Evolutionary conservation across 2,329 filamentous ascomycete genomes (phyloP).

Genomic region (Claviceps monticola): DNA sequence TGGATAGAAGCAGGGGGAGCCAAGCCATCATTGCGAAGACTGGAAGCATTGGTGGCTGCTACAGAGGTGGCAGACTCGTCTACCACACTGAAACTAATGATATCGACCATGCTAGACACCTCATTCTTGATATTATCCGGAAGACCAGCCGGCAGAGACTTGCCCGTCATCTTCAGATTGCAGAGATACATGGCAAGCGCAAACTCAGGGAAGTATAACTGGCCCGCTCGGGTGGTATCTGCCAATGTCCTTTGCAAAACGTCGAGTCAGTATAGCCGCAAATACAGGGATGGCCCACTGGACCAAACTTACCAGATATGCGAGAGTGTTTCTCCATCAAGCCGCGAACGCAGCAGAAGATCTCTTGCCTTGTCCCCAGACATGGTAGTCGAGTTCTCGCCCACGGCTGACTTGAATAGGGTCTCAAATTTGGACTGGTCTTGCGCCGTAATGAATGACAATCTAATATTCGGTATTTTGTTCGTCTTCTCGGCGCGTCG

Average conservation of each 20-base stretch:
- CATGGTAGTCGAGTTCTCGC: slow-evolving; percentile 70
- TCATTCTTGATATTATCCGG: slow-evolving; percentile 89
- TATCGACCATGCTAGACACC: slow-evolving; percentile 98
- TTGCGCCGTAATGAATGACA: slow-evolving; percentile 90
- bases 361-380: slow-evolving; percentile 88
- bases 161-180: slow-evolving; percentile 82
- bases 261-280: not conserved
- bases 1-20: slow-evolving; percentile 40
- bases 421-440: slow-evolving; percentile 97
- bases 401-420: slow-evolving; percentile 88
- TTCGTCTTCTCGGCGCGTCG: slow-evolving; percentile 39
- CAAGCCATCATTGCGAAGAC: slow-evolving; percentile 43
- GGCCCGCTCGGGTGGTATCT: slow-evolving; percentile 91
- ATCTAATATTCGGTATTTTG: slow-evolving; percentile 83
- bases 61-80: slow-evolving; percentile 50
- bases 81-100: slow-evolving; percentile 85
- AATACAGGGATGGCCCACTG: not conserved
- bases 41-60: slow-evolving; percentile 50
- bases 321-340: slow-evolving; percentile 75
- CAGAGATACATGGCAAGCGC: slow-evolving; percentile 97
- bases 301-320: slow-evolving; percentile 63
- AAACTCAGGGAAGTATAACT: slow-evolving; percentile 94
- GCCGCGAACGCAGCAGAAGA: slow-evolving; percentile 72
- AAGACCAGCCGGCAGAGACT: slow-evolving; percentile 57
- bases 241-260: slow-evolving; percentile 56